Evolutionary conservation across 1,284 basidiomycete genomes (phyloP).

Genomic region (Cutaneotrichosporon sp.): DNA sequence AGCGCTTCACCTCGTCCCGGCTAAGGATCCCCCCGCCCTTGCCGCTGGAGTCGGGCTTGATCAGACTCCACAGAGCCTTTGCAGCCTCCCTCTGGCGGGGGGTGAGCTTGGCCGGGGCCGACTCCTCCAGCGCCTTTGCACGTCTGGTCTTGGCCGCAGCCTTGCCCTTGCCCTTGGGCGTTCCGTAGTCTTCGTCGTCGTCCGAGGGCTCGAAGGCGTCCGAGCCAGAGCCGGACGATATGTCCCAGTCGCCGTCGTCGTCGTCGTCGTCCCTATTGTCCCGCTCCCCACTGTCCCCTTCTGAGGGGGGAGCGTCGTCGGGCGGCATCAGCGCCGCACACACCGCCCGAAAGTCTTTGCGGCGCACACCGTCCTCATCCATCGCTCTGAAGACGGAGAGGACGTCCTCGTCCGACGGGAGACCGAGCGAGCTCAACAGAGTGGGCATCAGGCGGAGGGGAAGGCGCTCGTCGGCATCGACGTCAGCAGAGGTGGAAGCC

Average conservation of each 20-base stretch:
- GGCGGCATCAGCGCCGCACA: conserved; percentile 52
- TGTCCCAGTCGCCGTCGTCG: conserved; percentile 9
- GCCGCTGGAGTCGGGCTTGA: conserved; percentile 42
- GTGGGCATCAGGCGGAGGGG: conserved; percentile 40
- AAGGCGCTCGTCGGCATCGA: conserved; percentile 20
- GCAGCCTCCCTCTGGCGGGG: conserved; percentile 42
- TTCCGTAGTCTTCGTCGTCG: conserved; percentile 21
- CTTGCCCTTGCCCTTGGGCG: conserved; percentile 4
- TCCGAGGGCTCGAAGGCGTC: conserved; percentile 34
- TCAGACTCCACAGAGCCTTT: conserved; percentile 48
- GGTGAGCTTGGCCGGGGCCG: conserved; percentile 25
- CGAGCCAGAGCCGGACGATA: conserved; percentile 17
- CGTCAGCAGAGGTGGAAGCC: not conserved
- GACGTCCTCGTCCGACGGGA: conserved; percentile 52
- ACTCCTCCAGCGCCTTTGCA: conserved; percentile 7
- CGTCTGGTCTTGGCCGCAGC: too few relatives aligned
- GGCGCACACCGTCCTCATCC: conserved; percentile 31
- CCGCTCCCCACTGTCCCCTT: not conserved
- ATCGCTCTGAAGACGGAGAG: conserved; percentile 46
- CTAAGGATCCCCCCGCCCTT: conserved; percentile 33
- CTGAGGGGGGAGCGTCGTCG: not conserved
- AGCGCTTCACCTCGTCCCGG: conserved; percentile 47
- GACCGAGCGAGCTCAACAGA: conserved; percentile 38
- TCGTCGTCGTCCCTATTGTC: conserved; percentile 22
- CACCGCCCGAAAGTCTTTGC: conserved; percentile 45